A percentile compares a stretch with the other conserved stretches of the same genome.
Evolutionary conservation across 2,329 filamentous ascomycete genomes (phyloP).

Genomic region (Diaporthe caulivora): DNA sequence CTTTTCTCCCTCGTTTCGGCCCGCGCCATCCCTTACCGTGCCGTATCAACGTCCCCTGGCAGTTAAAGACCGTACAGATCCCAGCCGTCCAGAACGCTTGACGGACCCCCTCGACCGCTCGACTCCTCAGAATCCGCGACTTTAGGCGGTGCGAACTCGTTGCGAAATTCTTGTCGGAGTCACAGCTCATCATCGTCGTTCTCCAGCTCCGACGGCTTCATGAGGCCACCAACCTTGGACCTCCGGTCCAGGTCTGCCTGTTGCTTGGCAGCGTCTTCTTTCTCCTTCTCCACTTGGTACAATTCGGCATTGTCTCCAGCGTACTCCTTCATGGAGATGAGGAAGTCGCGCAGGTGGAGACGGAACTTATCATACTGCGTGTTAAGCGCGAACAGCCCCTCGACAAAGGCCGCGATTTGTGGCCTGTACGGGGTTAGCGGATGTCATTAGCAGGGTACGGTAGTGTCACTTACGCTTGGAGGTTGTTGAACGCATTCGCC

Average conservation of each 20-base stretch:
- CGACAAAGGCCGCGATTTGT: slow-evolving; percentile 92
- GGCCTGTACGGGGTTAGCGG: slow-evolving; percentile 60
- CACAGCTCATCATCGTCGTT: slow-evolving; percentile 89
- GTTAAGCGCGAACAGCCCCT: slow-evolving; percentile 89
- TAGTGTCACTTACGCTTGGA: slow-evolving; percentile 78
- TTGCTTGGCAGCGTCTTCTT: slow-evolving; percentile 87
- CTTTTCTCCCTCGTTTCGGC: neutral
- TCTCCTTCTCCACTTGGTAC: slow-evolving; percentile 93
- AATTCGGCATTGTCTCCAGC: slow-evolving; percentile 95
- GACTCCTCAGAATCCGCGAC: slow-evolving; percentile 45
- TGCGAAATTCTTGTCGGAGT: slow-evolving; percentile 79
- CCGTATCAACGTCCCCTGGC: neutral
- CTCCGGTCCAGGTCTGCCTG: slow-evolving; percentile 90
- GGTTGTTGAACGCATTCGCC: slow-evolving; percentile 91
- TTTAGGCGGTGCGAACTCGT: slow-evolving; percentile 65
- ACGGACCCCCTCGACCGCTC: slow-evolving; percentile 32
- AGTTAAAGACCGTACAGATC: slow-evolving; percentile 52
- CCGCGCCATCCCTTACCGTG: neutral
- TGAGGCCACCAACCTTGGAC: slow-evolving; percentile 93
- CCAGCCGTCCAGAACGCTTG: slow-evolving; percentile 49
- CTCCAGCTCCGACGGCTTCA: slow-evolving; percentile 97
- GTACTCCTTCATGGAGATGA: slow-evolving; percentile 97
- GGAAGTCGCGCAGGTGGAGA: slow-evolving; percentile 93
- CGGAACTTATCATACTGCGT: slow-evolving; percentile 95
- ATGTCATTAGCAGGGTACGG: neutral